Base-by-base conservation (phyloP, 257 asterid species). In the Leptodermis oblonga region DNA sequence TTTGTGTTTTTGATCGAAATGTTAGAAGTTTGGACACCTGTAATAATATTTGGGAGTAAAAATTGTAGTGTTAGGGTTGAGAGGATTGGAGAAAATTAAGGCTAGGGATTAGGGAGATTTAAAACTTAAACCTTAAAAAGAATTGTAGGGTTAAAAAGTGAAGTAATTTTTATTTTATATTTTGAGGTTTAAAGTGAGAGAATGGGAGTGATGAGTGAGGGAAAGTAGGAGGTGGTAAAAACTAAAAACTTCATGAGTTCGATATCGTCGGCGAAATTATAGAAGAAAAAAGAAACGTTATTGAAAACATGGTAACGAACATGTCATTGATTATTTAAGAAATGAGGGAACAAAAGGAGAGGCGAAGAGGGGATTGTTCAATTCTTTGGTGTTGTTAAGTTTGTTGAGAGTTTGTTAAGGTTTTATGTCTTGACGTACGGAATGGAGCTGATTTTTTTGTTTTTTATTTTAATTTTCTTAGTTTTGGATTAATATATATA, bases 11-110 rank as follows among this genome's bases (percentile, higher is more conserved):
- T 42, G 45, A 28, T 66, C 26, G 62, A 49, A 28, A 11, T 37
- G 73, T 45, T n/a, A 56, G 59, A n/a, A n/a, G n/a, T n/a, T 36
- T 45, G 2, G 72, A 70, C 71, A 42, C 54, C 6, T 54, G 75
- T 34, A n/a, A 10, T 64, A 9, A 4, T 18, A 34, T 4, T 42
- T n/a, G n/a, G n/a, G n/a, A 12, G 11, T 6, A 42, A 42, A 4
- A 42, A 42, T 6, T 4, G 11, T 42, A 6, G 11, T 42, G 1
- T 5, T 42, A 12, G 11, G 7, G 15, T 42, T 11, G 49, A 30
- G 36, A 5, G 3, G n/a, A n/a, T n/a, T 25, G 0, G 70, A 62
- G 75, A 30, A 10, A 71, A 71, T 34, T 14, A 71, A 52, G 75
- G 70, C 17, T 11, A 4, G 54, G 64, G 55, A 71, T 15, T 22